phyloP scores from a whole-genome alignment of 2,329 filamentous ascomycete species.

The Rhexocercosporidium sp. region DNA sequence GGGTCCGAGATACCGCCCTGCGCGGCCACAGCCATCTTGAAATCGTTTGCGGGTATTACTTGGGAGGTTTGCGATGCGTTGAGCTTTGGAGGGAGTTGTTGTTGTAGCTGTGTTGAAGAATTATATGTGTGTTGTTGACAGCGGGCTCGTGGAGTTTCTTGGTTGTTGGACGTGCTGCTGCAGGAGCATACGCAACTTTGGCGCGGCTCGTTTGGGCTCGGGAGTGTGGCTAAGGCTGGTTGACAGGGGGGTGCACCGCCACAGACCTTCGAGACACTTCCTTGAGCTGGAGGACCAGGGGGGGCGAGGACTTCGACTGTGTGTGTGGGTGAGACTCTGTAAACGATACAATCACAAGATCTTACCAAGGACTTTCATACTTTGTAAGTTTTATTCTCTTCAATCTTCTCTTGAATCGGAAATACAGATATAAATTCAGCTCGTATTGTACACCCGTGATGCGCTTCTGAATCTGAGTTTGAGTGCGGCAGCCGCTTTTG shows the following conservation, averaged over 20 bases:
- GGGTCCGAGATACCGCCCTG: constrained; percentile 68
- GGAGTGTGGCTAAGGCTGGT: constrained; percentile 18
- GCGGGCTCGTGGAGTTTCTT: constrained; percentile 25
- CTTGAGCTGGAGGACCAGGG: constrained; percentile 3
- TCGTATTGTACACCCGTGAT: not conserved
- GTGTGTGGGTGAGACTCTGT: not conserved
- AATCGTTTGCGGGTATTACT: constrained; percentile 16
- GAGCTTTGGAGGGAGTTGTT: constrained; percentile 1
- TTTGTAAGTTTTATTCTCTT: not conserved
- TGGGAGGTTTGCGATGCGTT: not conserved
- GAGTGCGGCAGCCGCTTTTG: not conserved
- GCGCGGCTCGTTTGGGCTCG: constrained; percentile 9
- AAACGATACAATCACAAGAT: constrained; percentile 4
- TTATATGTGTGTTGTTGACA: constrained; percentile 19
- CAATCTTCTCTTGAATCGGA: not conserved
- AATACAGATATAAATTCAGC: not conserved
- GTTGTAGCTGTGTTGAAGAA: constrained; percentile 15
- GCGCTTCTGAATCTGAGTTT: not conserved
- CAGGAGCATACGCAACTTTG: constrained; percentile 24
- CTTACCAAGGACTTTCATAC: constrained; percentile 16
- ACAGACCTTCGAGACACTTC: constrained; percentile 17
- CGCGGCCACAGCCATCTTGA: constrained; percentile 39
- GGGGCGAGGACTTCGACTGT: not conserved
- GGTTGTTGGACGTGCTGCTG: constrained; percentile 24
- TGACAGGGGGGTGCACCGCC: constrained; percentile 19